Evolutionary conservation across 2,329 filamentous ascomycete species (phyloP).

Genomic region (Pseudogymnoascus sp.): DNA sequence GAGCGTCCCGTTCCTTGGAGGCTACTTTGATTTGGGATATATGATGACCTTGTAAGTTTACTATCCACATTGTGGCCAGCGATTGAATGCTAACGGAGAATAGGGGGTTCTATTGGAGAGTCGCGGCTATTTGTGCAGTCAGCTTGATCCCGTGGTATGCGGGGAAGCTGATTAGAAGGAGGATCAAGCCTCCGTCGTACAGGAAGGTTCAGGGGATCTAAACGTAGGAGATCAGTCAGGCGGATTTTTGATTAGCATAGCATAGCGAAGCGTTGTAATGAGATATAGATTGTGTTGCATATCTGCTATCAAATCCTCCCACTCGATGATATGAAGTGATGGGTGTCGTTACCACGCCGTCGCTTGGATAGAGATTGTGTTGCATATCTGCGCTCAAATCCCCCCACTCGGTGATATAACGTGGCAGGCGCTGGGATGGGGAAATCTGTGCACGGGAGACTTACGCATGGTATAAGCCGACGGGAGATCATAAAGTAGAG

Average conservation of each 20-base stretch:
- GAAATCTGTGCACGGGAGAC: background rate
- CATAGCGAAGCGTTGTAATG: background rate
- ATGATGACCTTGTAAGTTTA: conserved; percentile 56
- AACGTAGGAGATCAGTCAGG: background rate
- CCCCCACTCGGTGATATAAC: background rate
- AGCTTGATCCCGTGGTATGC: conserved; percentile 81
- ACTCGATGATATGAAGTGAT: background rate
- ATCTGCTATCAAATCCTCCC: background rate
- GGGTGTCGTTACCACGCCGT: background rate
- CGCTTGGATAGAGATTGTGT: background rate
- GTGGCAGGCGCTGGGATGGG: background rate
- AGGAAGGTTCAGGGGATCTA: conserved; percentile 73
- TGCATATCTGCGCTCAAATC: too few species aligned
- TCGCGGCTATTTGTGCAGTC: conserved; percentile 69
- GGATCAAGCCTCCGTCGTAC: conserved; percentile 86
- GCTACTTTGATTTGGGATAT: conserved; percentile 83
- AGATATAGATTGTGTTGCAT: background rate
- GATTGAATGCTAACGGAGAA: conserved; percentile 17
- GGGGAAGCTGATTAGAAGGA: conserved; percentile 75
- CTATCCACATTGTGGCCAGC: background rate
- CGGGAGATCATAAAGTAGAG: background rate
- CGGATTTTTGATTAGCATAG: background rate
- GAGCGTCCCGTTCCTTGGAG: conserved; percentile 73
- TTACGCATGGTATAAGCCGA: background rate
- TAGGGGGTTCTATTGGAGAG: conserved; percentile 82